Conservation (phyloP, 805 yeast genomes). For the Hemisphaericaspora nanyangensis region DNA sequence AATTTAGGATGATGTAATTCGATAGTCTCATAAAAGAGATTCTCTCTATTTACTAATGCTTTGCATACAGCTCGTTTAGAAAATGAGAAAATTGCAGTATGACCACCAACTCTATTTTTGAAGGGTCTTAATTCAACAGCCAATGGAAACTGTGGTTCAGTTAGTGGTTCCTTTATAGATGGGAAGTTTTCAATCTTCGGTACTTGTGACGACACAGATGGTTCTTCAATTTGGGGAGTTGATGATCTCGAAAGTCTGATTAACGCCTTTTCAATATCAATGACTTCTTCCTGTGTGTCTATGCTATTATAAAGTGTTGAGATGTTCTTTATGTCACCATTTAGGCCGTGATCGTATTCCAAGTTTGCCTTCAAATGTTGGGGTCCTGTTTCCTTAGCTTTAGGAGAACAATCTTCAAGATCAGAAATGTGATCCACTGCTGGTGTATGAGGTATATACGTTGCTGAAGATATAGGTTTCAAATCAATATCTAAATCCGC, state of each 20-base stretch:
- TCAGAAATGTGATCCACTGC: conserved; percentile 2
- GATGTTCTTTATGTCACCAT: conserved; percentile 28
- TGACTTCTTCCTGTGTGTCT: not conserved
- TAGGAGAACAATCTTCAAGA: not conserved
- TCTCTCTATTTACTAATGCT: conserved; percentile 85
- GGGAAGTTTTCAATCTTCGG: not conserved
- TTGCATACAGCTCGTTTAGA: conserved; percentile 92
- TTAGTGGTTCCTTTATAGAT: not conserved
- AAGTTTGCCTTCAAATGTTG: conserved; percentile 49
- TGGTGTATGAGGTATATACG: conserved; percentile 66
- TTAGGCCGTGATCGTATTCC: conserved; percentile 39
- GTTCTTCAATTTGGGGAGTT: conserved; percentile 5
- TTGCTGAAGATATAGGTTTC: conserved; percentile 67
- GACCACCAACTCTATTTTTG: conserved; percentile 95
- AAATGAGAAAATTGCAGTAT: conserved; percentile 92
- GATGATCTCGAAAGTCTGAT: conserved; percentile 6
- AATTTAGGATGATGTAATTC: conserved; percentile 75
- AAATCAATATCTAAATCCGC: conserved; percentile 17
- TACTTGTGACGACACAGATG: not conserved
- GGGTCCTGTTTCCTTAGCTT: conserved; percentile 8
- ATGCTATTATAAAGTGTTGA: conserved; percentile 7
- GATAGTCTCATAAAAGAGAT: conserved; percentile 85
- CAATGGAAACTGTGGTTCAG: conserved; percentile 43
- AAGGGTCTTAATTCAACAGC: conserved; percentile 91
- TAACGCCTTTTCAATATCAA: conserved; percentile 5